Percentiles rank a stretch among this genome's conserved stretches.
Conservation (phyloP, 352 stramenopile genomes). For the Phytophthora pluvialis region DNA sequence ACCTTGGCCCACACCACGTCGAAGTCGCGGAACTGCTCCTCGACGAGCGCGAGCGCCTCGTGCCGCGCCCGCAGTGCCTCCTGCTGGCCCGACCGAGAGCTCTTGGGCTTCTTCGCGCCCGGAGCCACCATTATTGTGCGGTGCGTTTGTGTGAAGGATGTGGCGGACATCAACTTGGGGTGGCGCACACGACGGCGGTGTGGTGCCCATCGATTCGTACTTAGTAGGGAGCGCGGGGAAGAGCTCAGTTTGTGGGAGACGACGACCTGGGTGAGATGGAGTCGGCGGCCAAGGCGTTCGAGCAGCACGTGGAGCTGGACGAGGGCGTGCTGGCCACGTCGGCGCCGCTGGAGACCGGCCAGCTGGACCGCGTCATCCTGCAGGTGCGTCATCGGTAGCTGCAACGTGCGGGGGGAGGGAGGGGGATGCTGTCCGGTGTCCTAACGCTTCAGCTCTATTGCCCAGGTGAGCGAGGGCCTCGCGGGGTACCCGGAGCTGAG, state of each 20-base stretch:
- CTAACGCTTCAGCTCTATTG: neutral
- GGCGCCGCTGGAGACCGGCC: constrained; percentile 50
- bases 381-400: constrained; percentile 34
- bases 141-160: neutral
- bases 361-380: constrained; percentile 57
- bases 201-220: constrained; percentile 2
- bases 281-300: constrained; percentile 49
- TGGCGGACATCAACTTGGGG: constrained; percentile 7
- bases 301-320: constrained; percentile 69
- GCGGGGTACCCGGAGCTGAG: constrained; percentile 42
- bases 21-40: constrained; percentile 69
- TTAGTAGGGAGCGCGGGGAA: constrained; percentile 11
- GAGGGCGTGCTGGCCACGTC: constrained; percentile 71
- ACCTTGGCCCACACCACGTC: constrained; percentile 86
- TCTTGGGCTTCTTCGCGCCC: constrained; percentile 30
- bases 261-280: constrained; percentile 25
- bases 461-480: constrained; percentile 55
- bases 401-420: neutral
- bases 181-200: too few species aligned
- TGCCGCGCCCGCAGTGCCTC: constrained; percentile 32
- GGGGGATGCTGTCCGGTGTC: neutral
- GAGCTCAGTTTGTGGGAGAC: constrained; percentile 9
- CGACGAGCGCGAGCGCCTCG: constrained; percentile 45
- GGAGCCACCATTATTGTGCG: constrained; percentile 42
- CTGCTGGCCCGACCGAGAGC: constrained; percentile 28